Base-by-base conservation (phyloP, 2,329 filamentous ascomycete genomes). In the Colletotrichum lindemuthianum region DNA sequence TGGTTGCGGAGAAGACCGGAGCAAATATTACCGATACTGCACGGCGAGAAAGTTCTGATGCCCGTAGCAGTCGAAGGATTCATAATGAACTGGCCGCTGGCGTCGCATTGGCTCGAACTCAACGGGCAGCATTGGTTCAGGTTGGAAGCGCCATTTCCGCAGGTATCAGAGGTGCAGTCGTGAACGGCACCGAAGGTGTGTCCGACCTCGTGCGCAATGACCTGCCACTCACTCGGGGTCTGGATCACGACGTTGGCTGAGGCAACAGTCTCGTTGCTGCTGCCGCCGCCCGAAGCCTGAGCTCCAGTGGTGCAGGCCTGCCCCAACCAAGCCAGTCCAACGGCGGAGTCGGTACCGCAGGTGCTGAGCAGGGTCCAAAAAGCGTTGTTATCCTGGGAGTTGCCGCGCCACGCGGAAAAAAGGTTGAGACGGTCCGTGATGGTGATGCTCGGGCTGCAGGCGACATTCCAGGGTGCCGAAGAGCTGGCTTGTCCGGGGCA, bases 131-230 rank as follows among this genome's bases (percentile, higher is more conserved):
- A 99, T 70, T 85, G 78, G 69, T 84, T 84, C 59, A 74, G 77
- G 9, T 75, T 74, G 7, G 76, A 76, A 41, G 87, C 86, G 16
- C 86, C 83, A 64, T 92, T 84, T 7, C 73, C 71, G 74, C 95
- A 98, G 2, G 90, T 85, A n/a, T 77, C 67, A 0, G 81, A 74
- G 3, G 88, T 91, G 77, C 96, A 99, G 77, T 99, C 96, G 77
- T 99, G 96, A 9, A 97, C 93, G 6, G 95, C 96, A 49, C 95
- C 95, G 76, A 97, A 98, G 0, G 93, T 98, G 76, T 98, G 95
- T 1, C 94, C 95, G 3, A 90, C 90, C 77, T 98, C 95, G 75
- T 98, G 95, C 36, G 95, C 95, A 77, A 98, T 92, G 63, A 98
- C 91, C 75, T 97, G 93, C 95, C 95, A 98, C 74, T 97, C 94